Conservation (phyloP, 257 asterid genomes). For the Mitragyna speciosa region DNA sequence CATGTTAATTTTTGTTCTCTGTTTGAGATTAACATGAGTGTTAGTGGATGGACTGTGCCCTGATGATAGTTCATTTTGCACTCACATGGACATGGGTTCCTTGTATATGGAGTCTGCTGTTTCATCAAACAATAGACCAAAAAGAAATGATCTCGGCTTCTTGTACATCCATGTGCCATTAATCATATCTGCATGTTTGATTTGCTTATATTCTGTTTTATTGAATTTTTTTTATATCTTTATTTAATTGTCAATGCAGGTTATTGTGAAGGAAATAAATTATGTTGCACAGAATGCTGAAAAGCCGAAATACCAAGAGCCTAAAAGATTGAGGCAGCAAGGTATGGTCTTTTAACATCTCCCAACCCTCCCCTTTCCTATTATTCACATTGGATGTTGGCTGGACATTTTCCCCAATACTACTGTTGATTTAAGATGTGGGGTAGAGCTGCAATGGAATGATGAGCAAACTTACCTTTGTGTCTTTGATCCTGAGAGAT, state of each 20-base stretch:
- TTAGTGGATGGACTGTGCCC: background rate
- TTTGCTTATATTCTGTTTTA: background rate
- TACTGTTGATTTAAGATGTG: background rate
- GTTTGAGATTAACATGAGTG: background rate
- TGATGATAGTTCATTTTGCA: background rate
- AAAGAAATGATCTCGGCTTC: background rate
- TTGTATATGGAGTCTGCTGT: background rate
- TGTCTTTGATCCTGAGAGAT: background rate
- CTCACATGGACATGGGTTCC: background rate
- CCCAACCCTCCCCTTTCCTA: background rate
- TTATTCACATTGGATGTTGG: background rate
- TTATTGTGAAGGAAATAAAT: slow-evolving; percentile 59
- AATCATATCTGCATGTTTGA: too few species aligned
- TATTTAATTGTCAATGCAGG: slow-evolving; percentile 32
- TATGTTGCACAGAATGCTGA: slow-evolving; percentile 43
- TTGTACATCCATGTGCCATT: background rate
- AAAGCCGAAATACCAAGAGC: slow-evolving; percentile 22
- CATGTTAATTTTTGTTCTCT: too few species aligned
- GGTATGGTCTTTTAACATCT: slow-evolving; percentile 26
- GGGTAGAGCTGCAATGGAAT: background rate
- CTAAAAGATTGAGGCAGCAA: slow-evolving; percentile 30
- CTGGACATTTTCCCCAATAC: background rate
- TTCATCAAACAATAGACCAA: background rate
- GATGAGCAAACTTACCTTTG: background rate
- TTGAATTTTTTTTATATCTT: background rate